These are phyloP conservation scores for Larix kaempferi DNA, from an alignment of 75 land plant species.

Conservation along the genomic window DNA sequence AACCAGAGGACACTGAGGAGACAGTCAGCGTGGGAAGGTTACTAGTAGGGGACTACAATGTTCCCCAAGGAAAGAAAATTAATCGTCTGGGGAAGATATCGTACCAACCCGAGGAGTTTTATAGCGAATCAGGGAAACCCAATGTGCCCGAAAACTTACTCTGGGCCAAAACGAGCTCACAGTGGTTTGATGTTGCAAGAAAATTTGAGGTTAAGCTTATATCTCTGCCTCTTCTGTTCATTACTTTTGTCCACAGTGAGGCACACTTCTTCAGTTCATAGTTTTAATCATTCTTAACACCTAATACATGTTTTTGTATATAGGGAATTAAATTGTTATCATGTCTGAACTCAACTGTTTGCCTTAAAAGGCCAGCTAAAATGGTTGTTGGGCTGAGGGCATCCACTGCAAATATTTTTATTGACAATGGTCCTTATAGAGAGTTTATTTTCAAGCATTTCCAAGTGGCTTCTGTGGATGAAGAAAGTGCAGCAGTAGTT, in stretches of 20 bases:
- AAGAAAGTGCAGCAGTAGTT: slow-evolving; percentile 37
- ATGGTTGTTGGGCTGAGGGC: slow-evolving; percentile 25
- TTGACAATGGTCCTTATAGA: slow-evolving; percentile 39
- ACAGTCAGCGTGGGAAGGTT: slow-evolving; percentile 12
- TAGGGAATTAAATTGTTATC: slow-evolving; percentile 6
- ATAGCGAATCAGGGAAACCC: slow-evolving; percentile 9
- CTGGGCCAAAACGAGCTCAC: slow-evolving; percentile 3
- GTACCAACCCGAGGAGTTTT: slow-evolving; percentile 10
- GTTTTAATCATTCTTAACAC: no score
- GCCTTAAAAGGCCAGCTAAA: slow-evolving; percentile 18
- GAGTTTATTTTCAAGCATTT: slow-evolving; percentile 18
- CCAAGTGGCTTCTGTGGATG: slow-evolving; percentile 22
- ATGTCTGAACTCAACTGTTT: slow-evolving; percentile 7
- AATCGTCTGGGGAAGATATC: slow-evolving; percentile 19
- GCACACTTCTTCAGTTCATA: no score
- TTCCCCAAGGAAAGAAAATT: slow-evolving; percentile 12
- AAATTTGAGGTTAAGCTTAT: not conserved
- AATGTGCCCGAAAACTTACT: slow-evolving; percentile 1
- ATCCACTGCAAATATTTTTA: slow-evolving; percentile 24
- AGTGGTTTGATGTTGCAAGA: slow-evolving; percentile 5
- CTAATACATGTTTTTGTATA: not conserved
- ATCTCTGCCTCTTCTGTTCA: not conserved
- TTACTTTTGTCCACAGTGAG: no score
- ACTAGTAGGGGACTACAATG: slow-evolving; percentile 19
- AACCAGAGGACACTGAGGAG: not conserved